phyloP scores from a whole-genome alignment of 2,329 filamentous ascomycete genomes.

The Alternaria viburni region DNA sequence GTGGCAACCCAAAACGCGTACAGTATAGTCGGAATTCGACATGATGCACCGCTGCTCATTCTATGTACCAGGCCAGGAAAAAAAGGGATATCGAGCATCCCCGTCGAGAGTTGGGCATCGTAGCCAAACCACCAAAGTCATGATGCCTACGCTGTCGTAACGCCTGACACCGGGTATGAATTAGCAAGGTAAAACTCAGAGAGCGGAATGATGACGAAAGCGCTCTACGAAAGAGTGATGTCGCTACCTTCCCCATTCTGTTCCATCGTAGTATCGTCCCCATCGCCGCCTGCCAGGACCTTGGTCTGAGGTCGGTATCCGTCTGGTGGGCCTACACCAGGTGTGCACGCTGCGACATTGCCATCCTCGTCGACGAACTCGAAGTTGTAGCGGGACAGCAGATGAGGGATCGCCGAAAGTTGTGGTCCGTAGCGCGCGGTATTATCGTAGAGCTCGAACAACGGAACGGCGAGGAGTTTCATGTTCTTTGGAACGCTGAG shows the following conservation, averaged over 20 bases:
- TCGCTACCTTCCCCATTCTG: constrained; percentile 47
- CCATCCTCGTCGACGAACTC: constrained; percentile 96
- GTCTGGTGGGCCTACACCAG: constrained; percentile 70
- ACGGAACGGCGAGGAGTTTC: constrained; percentile 94
- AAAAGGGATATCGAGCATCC: neutral
- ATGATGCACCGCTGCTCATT: neutral
- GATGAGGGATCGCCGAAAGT: constrained; percentile 92
- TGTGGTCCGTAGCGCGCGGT: constrained; percentile 93
- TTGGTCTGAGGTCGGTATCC: constrained; percentile 39
- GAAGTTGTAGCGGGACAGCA: constrained; percentile 94
- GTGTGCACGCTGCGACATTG: constrained; percentile 83
- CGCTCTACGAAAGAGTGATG: constrained; percentile 38
- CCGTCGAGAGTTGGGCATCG: neutral
- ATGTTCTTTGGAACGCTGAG: constrained; percentile 98
- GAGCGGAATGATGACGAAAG: neutral
- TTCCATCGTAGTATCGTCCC: constrained; percentile 48
- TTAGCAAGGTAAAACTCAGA: neutral
- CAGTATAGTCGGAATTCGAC: neutral
- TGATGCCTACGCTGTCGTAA: neutral
- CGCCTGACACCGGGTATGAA: constrained; percentile 4
- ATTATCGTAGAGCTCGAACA: constrained; percentile 99
- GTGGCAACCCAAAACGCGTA: neutral
- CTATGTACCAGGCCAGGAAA: neutral
- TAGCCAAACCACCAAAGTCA: neutral
- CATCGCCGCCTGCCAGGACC: constrained; percentile 47